Evolutionary conservation across 2,329 filamentous ascomycete species (phyloP).

Genomic region (Clonostachys rosea): DNA sequence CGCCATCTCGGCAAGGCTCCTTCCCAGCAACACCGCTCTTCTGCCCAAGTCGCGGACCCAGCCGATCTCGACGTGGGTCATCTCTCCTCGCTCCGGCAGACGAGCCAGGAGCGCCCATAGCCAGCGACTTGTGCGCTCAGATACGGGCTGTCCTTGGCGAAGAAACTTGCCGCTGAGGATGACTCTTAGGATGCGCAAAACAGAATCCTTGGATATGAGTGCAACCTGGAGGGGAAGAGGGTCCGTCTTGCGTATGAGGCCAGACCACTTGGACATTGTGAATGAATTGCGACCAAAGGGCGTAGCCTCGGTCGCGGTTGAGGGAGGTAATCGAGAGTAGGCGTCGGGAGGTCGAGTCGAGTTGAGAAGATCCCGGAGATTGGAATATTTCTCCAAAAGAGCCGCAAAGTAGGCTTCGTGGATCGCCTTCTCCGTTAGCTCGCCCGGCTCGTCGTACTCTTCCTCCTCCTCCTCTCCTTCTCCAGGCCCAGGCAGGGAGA

Average conservation of each 20-base stretch:
- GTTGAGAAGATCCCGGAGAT: constrained; percentile 60
- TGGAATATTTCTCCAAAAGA: constrained; percentile 59
- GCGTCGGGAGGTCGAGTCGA: constrained; percentile 45
- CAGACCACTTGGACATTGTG: constrained; percentile 46
- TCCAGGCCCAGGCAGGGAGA: constrained; percentile 46
- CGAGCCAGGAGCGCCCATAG: constrained; percentile 77
- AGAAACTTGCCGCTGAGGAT: constrained; percentile 62
- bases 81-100: constrained; percentile 67
- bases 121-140: constrained; percentile 72
- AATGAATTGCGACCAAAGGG: constrained; percentile 45
- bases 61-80: constrained; percentile 72
- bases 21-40: constrained; percentile 60
- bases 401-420: constrained; percentile 64
- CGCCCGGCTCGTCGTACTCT: constrained; percentile 12
- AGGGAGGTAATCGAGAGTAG: constrained; percentile 45
- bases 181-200: constrained; percentile 63
- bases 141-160: constrained; percentile 52
- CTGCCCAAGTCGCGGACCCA: constrained; percentile 77
- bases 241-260: constrained; percentile 45
- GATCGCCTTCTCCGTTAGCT: constrained; percentile 33
- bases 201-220: constrained; percentile 60
- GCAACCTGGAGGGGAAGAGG: constrained; percentile 56
- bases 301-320: constrained; percentile 51
- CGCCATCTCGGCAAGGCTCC: constrained; percentile 48
- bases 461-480: constrained; percentile 18